phyloP scores from a whole-genome alignment of 441 rosid species.

The Capsella rubella region DNA sequence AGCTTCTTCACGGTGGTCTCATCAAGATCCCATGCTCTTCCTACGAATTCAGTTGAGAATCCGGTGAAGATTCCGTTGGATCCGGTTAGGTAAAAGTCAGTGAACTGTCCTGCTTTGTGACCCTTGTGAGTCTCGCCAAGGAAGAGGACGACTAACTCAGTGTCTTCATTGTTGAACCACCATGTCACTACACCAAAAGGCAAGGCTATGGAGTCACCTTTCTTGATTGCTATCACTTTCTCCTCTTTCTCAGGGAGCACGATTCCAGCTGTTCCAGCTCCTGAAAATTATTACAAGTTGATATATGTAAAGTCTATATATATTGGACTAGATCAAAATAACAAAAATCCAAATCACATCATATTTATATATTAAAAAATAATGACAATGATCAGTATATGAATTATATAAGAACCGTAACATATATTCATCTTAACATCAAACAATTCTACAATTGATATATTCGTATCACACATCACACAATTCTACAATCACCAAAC shows the following conservation, averaged over 20 bases:
- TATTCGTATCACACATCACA: no score
- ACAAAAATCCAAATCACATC: no score
- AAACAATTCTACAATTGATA: no score
- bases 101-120: constrained; percentile 76
- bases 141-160: constrained; percentile 70
- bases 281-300: constrained; percentile 42
- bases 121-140: constrained; percentile 80
- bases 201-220: constrained; percentile 86
- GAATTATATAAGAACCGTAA: no score
- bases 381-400: no score
- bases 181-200: constrained; percentile 90
- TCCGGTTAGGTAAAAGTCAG: constrained; percentile 78
- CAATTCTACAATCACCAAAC: background rate
- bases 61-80: constrained; percentile 81
- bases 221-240: constrained; percentile 70
- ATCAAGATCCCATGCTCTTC: constrained; percentile 73
- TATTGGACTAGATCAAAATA: no score
- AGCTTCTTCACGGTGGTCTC: constrained; percentile 54
- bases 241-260: constrained; percentile 87
- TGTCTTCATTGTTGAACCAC: constrained; percentile 80
- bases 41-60: constrained; percentile 70
- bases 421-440: no score
- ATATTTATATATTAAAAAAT: no score
- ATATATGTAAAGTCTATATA: no score
- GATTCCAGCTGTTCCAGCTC: constrained; percentile 82